Evolutionary conservation across 192 early-diverging fungal genomes (phyloP).

Genomic region (Coemansia sp.): DNA sequence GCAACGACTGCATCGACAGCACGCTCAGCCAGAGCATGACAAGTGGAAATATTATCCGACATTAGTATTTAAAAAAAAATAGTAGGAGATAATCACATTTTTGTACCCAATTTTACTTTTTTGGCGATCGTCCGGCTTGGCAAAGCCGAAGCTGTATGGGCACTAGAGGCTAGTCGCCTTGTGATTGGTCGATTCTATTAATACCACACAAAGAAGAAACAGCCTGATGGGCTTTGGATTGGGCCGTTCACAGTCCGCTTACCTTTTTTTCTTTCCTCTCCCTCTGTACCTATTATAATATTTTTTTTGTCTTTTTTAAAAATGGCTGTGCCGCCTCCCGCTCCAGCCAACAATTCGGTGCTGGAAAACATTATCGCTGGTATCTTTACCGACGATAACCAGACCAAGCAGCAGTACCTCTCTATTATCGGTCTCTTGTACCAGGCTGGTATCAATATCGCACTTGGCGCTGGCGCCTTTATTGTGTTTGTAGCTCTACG

Average conservation of each 20-base stretch:
- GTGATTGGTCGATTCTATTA: background rate
- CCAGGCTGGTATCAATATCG: conserved; percentile 65
- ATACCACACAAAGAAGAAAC: background rate
- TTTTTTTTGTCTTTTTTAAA: background rate
- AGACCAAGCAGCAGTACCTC: conserved; percentile 47
- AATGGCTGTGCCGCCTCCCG: background rate
- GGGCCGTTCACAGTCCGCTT: background rate
- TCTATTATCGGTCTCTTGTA: conserved; percentile 60
- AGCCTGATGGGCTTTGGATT: no score
- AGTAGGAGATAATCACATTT: background rate
- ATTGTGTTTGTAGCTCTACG: conserved; percentile 61
- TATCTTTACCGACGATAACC: conserved; percentile 47
- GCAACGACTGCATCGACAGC: conserved; percentile 8
- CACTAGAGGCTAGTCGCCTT: background rate
- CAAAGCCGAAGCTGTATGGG: background rate
- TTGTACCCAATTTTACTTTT: background rate
- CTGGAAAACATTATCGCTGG: conserved; percentile 48
- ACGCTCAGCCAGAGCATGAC: background rate
- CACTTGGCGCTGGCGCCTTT: conserved; percentile 57
- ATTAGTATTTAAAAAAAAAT: background rate
- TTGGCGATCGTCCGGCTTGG: background rate
- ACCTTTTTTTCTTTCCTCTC: background rate
- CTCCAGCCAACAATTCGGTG: conserved; percentile 15
- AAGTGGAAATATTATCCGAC: background rate
- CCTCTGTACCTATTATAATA: background rate